phyloP scores from a whole-genome alignment of 1,139 yeast genomes.

The Candida neerlandica region DNA sequence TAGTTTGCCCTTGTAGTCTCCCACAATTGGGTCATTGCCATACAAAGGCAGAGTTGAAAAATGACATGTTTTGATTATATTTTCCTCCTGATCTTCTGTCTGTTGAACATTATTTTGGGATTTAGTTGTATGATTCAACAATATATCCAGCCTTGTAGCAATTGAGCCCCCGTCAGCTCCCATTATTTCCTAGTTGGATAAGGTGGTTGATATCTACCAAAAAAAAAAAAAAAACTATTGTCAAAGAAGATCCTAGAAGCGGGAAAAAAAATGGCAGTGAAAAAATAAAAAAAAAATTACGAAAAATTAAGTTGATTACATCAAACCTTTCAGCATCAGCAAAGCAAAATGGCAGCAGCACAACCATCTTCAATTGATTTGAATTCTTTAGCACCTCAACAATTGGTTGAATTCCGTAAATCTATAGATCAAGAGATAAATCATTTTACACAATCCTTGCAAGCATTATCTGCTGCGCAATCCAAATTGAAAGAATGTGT shows the following conservation, averaged over 20 bases:
- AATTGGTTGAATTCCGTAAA: constrained; percentile 79
- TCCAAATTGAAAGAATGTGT: constrained; percentile 82
- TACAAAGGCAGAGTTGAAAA: constrained; percentile 31
- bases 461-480: constrained; percentile 84
- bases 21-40: constrained; percentile 49
- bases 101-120: constrained; percentile 19
- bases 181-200: constrained; percentile 23
- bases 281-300: neutral
- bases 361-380: constrained; percentile 52
- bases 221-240: neutral
- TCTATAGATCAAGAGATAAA: constrained; percentile 84
- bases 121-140: constrained; percentile 20
- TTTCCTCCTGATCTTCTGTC: constrained; percentile 31
- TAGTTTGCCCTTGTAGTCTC: constrained; percentile 73
- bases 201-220: neutral
- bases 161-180: constrained; percentile 58
- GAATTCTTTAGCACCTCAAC: constrained; percentile 75
- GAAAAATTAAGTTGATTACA: neutral
- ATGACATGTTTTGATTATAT: constrained; percentile 24
- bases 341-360: constrained; percentile 15
- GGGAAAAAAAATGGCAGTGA: neutral
- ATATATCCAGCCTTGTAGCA: constrained; percentile 47
- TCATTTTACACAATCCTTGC: constrained; percentile 81
- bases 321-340: neutral
- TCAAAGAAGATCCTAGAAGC: constrained; percentile 1